Conservation (phyloP, 2,329 filamentous ascomycete genomes). For the Alternaria viburni region DNA sequence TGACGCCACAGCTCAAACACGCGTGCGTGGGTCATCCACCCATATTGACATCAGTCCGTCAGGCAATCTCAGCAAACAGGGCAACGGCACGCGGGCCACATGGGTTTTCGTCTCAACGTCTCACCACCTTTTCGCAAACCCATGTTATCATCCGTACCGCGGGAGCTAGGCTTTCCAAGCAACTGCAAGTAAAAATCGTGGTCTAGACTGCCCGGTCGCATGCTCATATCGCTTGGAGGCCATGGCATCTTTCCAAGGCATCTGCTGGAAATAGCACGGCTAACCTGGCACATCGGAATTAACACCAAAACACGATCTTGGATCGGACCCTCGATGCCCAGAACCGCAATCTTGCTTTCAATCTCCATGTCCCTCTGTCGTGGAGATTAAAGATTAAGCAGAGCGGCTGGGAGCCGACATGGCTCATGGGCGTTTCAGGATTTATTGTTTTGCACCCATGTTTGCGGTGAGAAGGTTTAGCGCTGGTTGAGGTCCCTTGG, state of each 20-base stretch:
- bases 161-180: neutral
- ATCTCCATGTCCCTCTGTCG: neutral
- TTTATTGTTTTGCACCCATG: neutral
- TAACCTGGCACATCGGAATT: neutral
- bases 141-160: neutral
- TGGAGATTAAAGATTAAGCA: neutral
- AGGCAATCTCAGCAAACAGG: conserved; percentile 7
- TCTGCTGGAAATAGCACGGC: neutral
- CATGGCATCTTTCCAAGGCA: neutral
- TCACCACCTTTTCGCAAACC: conserved; percentile 1
- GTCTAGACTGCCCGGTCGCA: neutral
- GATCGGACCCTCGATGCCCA: neutral
- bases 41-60: neutral
- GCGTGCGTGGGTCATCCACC: neutral
- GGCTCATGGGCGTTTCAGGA: neutral
- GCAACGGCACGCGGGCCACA: neutral
- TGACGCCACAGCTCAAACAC: conserved; percentile 8
- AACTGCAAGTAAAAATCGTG: neutral
- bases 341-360: neutral
- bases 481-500: neutral
- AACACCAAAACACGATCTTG: neutral
- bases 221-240: neutral
- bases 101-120: neutral
- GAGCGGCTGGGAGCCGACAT: neutral
- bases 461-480: neutral